Conservation (phyloP, 306 rosid species). For the Prunus padus region DNA sequence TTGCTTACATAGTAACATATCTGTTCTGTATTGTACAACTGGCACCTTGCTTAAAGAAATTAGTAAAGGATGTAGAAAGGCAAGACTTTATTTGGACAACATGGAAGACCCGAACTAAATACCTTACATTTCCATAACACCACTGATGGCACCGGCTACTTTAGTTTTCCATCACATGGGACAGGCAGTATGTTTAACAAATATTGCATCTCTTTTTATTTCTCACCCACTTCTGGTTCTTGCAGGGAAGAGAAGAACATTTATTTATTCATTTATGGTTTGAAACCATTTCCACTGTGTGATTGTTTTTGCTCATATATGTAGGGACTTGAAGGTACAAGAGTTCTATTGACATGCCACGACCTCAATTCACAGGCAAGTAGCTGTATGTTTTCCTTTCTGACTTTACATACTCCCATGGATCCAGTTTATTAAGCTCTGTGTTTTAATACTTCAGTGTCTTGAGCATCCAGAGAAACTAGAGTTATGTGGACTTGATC, state of each 20-base stretch:
- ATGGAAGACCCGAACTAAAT: not conserved
- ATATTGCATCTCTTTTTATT: not conserved
- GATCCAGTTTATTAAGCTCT: constrained; percentile 17
- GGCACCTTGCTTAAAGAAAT: not conserved
- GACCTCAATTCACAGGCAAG: constrained; percentile 66
- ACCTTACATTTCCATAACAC: not conserved
- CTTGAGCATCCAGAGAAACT: constrained; percentile 69
- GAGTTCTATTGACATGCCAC: constrained; percentile 75
- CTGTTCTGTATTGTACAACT: not conserved
- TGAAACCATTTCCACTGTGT: not conserved
- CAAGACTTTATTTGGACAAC: not conserved
- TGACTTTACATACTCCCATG: constrained; percentile 20
- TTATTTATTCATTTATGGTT: not conserved
- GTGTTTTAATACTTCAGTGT: constrained; percentile 36
- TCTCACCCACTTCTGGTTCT: not conserved
- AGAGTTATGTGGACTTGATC: constrained; percentile 87
- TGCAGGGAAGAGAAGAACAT: not conserved
- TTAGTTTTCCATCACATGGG: constrained; percentile 1
- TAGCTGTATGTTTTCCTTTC: constrained; percentile 18
- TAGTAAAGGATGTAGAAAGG: not conserved
- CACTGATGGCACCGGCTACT: not conserved
- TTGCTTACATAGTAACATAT: not conserved
- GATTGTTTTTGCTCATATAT: constrained; percentile 13
- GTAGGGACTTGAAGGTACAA: constrained; percentile 71
- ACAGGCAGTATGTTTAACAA: not conserved